Evolutionary conservation across 2,329 filamentous ascomycete genomes (phyloP).

Genomic region (Beauveria australis): DNA sequence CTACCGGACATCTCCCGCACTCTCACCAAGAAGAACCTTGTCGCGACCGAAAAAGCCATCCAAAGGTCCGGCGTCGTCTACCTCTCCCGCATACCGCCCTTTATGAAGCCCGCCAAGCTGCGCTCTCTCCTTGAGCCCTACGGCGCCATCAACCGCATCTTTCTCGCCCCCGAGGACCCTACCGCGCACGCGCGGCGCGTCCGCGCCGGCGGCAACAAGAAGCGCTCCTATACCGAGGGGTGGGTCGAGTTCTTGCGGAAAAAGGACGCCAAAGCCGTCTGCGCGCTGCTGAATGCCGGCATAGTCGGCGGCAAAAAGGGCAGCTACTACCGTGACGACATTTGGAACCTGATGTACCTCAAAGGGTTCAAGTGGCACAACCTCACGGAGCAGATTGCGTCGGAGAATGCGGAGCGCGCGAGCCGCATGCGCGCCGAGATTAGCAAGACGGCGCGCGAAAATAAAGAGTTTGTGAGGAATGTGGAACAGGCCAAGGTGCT

Average conservation of each 20-base stretch:
- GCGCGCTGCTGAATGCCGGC: slow-evolving; percentile 66
- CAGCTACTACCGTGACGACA: slow-evolving; percentile 73
- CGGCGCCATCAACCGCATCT: slow-evolving; percentile 68
- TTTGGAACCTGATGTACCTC: slow-evolving; percentile 78
- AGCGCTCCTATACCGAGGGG: slow-evolving; percentile 71
- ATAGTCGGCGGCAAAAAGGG: slow-evolving; percentile 80
- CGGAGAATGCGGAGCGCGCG: slow-evolving; percentile 72
- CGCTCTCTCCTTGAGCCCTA: slow-evolving; percentile 67
- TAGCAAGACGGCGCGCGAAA: slow-evolving; percentile 65
- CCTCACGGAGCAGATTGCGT: slow-evolving; percentile 67
- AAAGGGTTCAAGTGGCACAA: slow-evolving; percentile 77
- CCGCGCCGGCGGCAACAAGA: slow-evolving; percentile 71
- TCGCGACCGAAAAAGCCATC: slow-evolving; percentile 54
- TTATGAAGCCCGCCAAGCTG: slow-evolving; percentile 77
- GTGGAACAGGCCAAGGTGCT: slow-evolving; percentile 74
- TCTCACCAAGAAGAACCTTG: slow-evolving; percentile 59
- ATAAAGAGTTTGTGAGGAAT: slow-evolving; percentile 72
- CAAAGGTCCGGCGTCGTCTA: slow-evolving; percentile 75
- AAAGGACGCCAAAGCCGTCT: slow-evolving; percentile 66
- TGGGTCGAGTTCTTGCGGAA: slow-evolving; percentile 80
- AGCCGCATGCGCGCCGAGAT: slow-evolving; percentile 73
- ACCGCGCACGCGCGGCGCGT: slow-evolving; percentile 58
- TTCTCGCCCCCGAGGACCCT: slow-evolving; percentile 69
- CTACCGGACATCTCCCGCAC: slow-evolving; percentile 44
- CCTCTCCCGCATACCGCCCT: slow-evolving; percentile 75